Evolutionary conservation across 495 filamentous ascomycete genomes (phyloP), one percentile per base, ranked within the genome.

Genomic region (Letharia lupina): DNA sequence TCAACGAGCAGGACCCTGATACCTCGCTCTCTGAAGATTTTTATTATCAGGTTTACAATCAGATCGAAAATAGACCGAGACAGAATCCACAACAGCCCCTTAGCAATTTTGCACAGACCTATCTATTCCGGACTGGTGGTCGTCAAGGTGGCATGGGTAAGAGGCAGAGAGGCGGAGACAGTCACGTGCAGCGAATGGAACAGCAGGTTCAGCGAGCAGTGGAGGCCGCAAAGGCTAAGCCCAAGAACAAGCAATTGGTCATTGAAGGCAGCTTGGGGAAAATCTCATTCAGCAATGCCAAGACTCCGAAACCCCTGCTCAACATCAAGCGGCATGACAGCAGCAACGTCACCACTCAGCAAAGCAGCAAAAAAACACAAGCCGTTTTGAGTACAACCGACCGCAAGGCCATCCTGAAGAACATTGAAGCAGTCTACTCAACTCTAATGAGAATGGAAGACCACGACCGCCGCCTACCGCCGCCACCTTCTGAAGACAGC

Each of bases 151-250:
- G 86, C 47, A 73, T 77, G 41, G 79, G 81, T 71, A 79, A 90
- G 68, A 82, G 91, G 64, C 86, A 93, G 61, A 82, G 83, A 42
- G 83, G 89, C 40, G 93, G 91, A 6, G 93, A 99, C 75, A 98
- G 96, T 71, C 94, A 99, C 73, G 88, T 98, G 82, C 94, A 97
- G 72, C 86, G 94, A 37, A 99, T 99, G 94, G 92, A 99, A 75
- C 95, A 98, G 72, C 94, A 99, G 74, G 94, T 99, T 33, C 92
- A 96, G 73, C 88, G 94, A 44, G 94, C 94, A 8, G 95, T 99
- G 0, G 94, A 98, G 70, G 95, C 94, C 4, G 95, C 95, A 44
- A 98, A 98, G 75, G 87, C 87, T 50, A 93, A 96, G 76, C 94
- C 94, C 7, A 99, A 99, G 79, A 96, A 93, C 73, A 96, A 96